phyloP scores from a whole-genome alignment of 805 yeast genomes.

The Nakazawaea anatomiae region DNA sequence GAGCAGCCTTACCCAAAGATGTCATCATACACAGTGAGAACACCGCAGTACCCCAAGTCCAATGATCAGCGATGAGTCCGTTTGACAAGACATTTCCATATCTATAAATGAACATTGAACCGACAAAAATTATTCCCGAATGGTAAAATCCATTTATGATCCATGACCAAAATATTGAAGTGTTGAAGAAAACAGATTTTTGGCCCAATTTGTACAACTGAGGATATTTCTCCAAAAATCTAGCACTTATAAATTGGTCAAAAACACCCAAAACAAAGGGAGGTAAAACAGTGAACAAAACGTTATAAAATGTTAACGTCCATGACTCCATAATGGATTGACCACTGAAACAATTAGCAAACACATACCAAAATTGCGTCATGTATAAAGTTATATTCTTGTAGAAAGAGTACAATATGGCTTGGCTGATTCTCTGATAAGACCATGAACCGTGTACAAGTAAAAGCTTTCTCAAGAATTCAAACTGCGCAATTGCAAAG shows the following conservation, averaged over 20 bases:
- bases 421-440: conserved; percentile 88
- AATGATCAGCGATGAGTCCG: conserved; percentile 78
- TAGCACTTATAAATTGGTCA: conserved; percentile 91
- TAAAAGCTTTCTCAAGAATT: conserved; percentile 71
- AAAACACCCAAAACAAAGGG: conserved; percentile 95
- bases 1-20: conserved; percentile 91
- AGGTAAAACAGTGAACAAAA: conserved; percentile 88
- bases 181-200: conserved; percentile 81
- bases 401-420: conserved; percentile 91
- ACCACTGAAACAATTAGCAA: conserved; percentile 87
- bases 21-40: conserved; percentile 85
- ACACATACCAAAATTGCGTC: conserved; percentile 98
- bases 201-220: conserved; percentile 91
- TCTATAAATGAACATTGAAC: conserved; percentile 61
- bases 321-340: conserved; percentile 96
- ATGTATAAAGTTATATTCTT: conserved; percentile 92
- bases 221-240: conserved; percentile 86
- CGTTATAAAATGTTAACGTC: conserved; percentile 95
- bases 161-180: conserved; percentile 96
- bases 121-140: conserved; percentile 76
- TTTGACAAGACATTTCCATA: conserved; percentile 58
- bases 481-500: conserved; percentile 93
- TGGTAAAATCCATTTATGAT: conserved; percentile 92
- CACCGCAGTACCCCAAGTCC: conserved; percentile 93
- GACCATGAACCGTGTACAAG: conserved; percentile 98